Evolutionary conservation across 495 filamentous ascomycete species (phyloP).

Genomic region (Penicillium steckii): DNA sequence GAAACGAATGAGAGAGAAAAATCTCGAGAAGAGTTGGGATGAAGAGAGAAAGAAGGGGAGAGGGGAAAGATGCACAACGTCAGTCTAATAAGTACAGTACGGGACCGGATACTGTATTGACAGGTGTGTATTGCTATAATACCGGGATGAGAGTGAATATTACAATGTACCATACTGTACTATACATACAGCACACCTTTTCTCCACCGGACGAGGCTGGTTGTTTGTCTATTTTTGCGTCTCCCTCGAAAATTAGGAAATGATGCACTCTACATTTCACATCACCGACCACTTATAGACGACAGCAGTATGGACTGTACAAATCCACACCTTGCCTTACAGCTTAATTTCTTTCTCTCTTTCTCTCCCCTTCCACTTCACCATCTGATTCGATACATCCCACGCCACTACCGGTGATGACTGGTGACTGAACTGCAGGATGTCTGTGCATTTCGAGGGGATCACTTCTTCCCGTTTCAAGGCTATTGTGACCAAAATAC

Average conservation of each 20-base stretch:
- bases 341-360: neutral
- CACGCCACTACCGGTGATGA: neutral
- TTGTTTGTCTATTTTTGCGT: neutral
- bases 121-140: neutral
- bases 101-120: neutral
- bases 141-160: too few relatives aligned
- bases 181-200: too few relatives aligned
- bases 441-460: constrained; percentile 10
- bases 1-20: constrained; percentile 33
- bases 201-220: too few relatives aligned
- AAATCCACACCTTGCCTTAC: too few relatives aligned
- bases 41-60: constrained; percentile 16
- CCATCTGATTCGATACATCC: constrained; percentile 10
- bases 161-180: too few relatives aligned
- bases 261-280: too few relatives aligned
- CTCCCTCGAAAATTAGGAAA: neutral
- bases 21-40: constrained; percentile 5
- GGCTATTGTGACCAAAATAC: neutral
- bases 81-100: constrained; percentile 7
- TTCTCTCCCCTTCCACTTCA: neutral
- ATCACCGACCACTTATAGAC: neutral
- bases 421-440: constrained; percentile 22
- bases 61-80: constrained; percentile 22
- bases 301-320: too few relatives aligned
- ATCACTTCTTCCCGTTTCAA: constrained; percentile 15